phyloP scores from a whole-genome alignment of 208 protist species.

The Wallacemonas sp. region DNA sequence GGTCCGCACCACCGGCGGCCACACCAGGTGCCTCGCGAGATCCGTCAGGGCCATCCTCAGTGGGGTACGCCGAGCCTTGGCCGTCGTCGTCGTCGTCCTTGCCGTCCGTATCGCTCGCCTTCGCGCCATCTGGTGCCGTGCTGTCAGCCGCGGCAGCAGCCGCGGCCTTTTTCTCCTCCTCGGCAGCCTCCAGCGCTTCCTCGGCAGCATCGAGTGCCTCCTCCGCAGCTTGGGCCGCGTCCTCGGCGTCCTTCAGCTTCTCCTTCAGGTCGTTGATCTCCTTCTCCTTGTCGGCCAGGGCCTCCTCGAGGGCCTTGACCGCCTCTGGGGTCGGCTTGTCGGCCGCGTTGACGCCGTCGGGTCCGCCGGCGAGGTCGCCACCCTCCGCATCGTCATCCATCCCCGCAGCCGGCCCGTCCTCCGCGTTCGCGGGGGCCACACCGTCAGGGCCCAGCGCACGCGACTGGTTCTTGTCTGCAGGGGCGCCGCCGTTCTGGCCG shows the following conservation, averaged over 20 bases:
- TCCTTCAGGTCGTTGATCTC: constrained; percentile 10
- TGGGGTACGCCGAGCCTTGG: constrained; percentile 11
- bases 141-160: constrained; percentile 12
- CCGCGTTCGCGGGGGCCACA: neutral
- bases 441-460: constrained; percentile 5
- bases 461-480: constrained; percentile 5
- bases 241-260: constrained; percentile 10
- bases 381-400: neutral
- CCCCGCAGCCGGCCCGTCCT: neutral
- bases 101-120: constrained; percentile 2
- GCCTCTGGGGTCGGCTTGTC: neutral
- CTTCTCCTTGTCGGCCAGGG: constrained; percentile 7
- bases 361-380: neutral
- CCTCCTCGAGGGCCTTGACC: constrained; percentile 6
- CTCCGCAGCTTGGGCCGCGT: constrained; percentile 1
- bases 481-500: constrained; percentile 12
- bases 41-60: too few relatives aligned
- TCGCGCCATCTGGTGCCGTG: constrained; percentile 11
- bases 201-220: constrained; percentile 17
- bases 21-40: too few relatives aligned
- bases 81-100: constrained; percentile 19
- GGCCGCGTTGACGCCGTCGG: neutral
- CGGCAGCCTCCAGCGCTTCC: constrained; percentile 13
- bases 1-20: neutral
- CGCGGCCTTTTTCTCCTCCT: constrained; percentile 19